Percentiles rank a stretch among this genome's conserved stretches.
Evolutionary conservation across 371 early-diverging fungal species (phyloP).

Genomic region (Lichtheimia hyalospora): DNA sequence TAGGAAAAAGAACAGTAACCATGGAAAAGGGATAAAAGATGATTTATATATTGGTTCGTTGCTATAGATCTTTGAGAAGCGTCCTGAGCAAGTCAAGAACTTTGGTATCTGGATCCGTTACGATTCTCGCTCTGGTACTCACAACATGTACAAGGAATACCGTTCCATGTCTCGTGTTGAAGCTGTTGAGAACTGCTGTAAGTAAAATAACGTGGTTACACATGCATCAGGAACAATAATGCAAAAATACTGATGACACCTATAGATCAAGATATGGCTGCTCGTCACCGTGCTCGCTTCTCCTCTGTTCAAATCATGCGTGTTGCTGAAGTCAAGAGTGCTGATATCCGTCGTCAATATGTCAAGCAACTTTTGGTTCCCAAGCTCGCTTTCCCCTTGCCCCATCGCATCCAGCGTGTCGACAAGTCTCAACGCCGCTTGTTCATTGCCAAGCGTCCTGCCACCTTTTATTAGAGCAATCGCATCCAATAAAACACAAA

Average conservation of each 20-base stretch:
- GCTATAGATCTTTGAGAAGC: slow-evolving; percentile 90
- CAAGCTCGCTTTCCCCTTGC: slow-evolving; percentile 96
- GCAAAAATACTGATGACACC: neutral
- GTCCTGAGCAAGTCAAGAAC: slow-evolving; percentile 96
- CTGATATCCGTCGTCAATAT: slow-evolving; percentile 96
- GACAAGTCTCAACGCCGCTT: slow-evolving; percentile 69
- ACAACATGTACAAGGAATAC: slow-evolving; percentile 99
- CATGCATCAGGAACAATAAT: neutral
- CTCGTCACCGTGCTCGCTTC: slow-evolving; percentile 99
- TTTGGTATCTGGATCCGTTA: slow-evolving; percentile 99
- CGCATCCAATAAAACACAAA: slow-evolving; percentile 4
- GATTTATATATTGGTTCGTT: neutral
- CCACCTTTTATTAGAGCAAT: slow-evolving; percentile 75
- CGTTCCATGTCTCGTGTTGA: slow-evolving; percentile 93
- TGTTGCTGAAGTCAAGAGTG: slow-evolving; percentile 88
- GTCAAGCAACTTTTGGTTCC: slow-evolving; percentile 91
- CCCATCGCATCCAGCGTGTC: slow-evolving; percentile 91
- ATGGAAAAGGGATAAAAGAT: neutral
- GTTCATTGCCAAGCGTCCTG: slow-evolving; percentile 91
- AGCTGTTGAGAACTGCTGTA: slow-evolving; percentile 92
- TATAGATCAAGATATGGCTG: slow-evolving; percentile 97
- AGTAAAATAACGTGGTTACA: neutral
- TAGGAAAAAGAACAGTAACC: slow-evolving; percentile 22
- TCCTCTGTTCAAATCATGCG: slow-evolving; percentile 97
- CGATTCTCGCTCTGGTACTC: slow-evolving; percentile 98